phyloP scores from a whole-genome alignment of 169 alveolate genomes.

The Plasmodium inui region DNA sequence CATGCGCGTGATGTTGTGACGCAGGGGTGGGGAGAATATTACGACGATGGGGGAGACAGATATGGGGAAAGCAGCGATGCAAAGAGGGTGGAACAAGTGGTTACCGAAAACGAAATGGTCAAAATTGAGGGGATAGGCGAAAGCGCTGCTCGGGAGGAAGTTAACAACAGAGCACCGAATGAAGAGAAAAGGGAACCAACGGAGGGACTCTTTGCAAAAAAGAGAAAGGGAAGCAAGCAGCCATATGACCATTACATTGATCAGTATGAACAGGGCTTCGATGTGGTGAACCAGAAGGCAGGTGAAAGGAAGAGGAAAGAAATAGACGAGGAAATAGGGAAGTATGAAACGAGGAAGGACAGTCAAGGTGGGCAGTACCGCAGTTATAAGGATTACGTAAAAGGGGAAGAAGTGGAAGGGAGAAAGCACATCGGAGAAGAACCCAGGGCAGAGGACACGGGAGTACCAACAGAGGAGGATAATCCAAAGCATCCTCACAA shows the following conservation, averaged over 20 bases:
- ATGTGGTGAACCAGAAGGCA: background rate
- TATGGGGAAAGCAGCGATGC: background rate
- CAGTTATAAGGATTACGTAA: constrained; percentile 4
- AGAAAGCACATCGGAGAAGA: background rate
- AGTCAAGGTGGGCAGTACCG: background rate
- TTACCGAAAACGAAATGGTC: background rate
- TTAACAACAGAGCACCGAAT: background rate
- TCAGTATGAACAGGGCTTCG: background rate
- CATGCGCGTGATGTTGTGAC: background rate
- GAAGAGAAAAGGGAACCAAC: background rate
- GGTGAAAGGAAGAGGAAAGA: background rate
- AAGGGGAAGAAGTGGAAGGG: background rate
- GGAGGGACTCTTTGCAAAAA: background rate
- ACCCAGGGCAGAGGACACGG: background rate
- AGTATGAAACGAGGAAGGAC: background rate
- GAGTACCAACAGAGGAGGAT: background rate
- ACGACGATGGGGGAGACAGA: background rate
- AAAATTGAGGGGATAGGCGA: background rate
- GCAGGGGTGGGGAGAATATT: background rate
- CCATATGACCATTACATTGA: background rate
- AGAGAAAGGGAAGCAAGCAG: background rate
- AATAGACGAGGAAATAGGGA: background rate
- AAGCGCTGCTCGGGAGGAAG: background rate
- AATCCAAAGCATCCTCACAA: background rate
- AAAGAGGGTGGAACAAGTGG: background rate